Evolutionary conservation across 2,329 filamentous ascomycete genomes (phyloP).

Genomic region (Nothopassalora personata): DNA sequence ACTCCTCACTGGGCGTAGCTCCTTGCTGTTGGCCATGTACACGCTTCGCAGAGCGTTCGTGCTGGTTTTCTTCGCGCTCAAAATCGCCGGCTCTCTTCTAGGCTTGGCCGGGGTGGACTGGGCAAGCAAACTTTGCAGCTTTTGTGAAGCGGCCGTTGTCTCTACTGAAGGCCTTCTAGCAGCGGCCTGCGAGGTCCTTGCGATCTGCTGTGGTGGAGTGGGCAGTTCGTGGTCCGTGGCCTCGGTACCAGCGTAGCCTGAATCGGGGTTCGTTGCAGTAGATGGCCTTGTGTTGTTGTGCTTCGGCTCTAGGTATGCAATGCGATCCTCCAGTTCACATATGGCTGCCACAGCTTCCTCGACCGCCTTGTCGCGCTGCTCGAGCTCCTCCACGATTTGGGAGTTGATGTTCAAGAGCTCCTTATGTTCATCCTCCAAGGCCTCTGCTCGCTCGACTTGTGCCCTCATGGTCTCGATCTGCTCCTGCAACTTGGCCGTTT

Average conservation of each 20-base stretch:
- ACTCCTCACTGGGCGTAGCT: slow-evolving; percentile 31
- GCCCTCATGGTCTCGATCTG: slow-evolving; percentile 52
- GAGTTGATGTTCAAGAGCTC: slow-evolving; percentile 56
- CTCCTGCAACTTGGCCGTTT: slow-evolving; percentile 56
- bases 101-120: slow-evolving; percentile 21
- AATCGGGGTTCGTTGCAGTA: slow-evolving; percentile 30
- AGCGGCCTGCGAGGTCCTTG: slow-evolving; percentile 10
- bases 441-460: slow-evolving; percentile 40
- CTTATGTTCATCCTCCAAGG: slow-evolving; percentile 35
- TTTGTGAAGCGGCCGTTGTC: slow-evolving; percentile 22
- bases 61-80: slow-evolving; percentile 31
- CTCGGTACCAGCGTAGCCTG: slow-evolving; percentile 33
- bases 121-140: slow-evolving; percentile 20
- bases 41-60: slow-evolving; percentile 33
- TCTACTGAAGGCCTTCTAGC: slow-evolving; percentile 12
- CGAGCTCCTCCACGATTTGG: slow-evolving; percentile 54
- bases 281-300: slow-evolving; percentile 28
- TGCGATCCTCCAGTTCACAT: slow-evolving; percentile 54
- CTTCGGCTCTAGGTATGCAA: slow-evolving; percentile 25
- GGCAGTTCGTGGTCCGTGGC: slow-evolving; percentile 25
- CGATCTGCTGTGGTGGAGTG: slow-evolving; percentile 23
- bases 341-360: slow-evolving; percentile 68
- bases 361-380: slow-evolving; percentile 64
- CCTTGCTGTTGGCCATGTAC: slow-evolving; percentile 29
- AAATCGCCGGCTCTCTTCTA: slow-evolving; percentile 29